phyloP scores from a whole-genome alignment of 1,284 basidiomycete species.

The Ceraceosorus bombacis region DNA sequence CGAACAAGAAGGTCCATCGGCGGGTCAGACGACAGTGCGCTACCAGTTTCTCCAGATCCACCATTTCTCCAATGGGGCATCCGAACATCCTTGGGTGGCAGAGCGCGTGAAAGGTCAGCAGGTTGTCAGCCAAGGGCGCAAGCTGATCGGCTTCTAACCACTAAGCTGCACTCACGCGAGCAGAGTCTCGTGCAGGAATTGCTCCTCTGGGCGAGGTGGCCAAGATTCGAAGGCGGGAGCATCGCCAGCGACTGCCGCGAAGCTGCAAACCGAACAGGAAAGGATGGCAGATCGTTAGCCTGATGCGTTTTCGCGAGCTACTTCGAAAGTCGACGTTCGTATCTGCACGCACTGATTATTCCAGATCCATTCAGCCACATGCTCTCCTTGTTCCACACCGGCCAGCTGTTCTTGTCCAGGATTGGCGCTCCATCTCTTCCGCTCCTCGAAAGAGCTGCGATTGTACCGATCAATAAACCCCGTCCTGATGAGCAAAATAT shows the following conservation, averaged over 20 bases:
- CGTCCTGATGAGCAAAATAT: conserved; percentile 33
- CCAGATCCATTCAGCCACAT: conserved; percentile 52
- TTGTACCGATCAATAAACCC: conserved; percentile 63
- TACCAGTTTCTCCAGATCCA: conserved; percentile 50
- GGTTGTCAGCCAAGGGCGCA: background rate
- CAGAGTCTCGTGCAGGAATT: conserved; percentile 32
- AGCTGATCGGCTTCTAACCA: background rate
- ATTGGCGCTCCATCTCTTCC: conserved; percentile 51
- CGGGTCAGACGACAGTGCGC: conserved; percentile 37
- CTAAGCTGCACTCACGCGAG: conserved; percentile 4
- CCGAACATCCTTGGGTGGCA: too few relatives aligned
- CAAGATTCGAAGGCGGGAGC: conserved; percentile 65
- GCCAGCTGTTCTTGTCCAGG: conserved; percentile 20
- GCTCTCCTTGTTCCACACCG: conserved; percentile 36
- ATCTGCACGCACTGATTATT: conserved; percentile 55
- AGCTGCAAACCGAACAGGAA: conserved; percentile 32
- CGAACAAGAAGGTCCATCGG: conserved; percentile 51
- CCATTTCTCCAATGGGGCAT: conserved; percentile 50
- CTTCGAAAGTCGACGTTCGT: too few relatives aligned
- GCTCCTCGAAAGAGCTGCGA: conserved; percentile 52
- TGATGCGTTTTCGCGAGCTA: too few relatives aligned
- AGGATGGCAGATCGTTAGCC: too few relatives aligned
- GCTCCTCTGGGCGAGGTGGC: conserved; percentile 33
- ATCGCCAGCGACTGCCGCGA: conserved; percentile 65
- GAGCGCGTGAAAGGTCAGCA: conserved; percentile 17